Percentiles rank a stretch among this genome's conserved stretches.
These are phyloP conservation scores for Candida pini DNA, from an alignment of 805 yeast species.

Conservation along the genomic window DNA sequence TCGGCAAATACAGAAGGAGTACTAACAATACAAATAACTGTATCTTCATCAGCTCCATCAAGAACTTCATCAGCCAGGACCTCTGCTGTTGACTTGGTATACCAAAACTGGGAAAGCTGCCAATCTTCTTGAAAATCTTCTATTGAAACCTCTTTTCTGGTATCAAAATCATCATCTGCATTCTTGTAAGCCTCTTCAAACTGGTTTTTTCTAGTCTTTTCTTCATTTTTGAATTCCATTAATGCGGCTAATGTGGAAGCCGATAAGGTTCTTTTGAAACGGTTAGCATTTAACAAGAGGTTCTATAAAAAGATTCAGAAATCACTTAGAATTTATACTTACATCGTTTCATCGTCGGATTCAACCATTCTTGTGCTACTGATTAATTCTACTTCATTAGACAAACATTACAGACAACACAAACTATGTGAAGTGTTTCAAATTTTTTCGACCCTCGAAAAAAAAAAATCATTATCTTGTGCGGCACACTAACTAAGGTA, in stretches of 20 bases:
- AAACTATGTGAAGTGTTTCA: too few species aligned
- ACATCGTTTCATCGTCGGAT: constrained; percentile 26
- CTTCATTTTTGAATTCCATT: constrained; percentile 63
- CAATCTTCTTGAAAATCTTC: constrained; percentile 84
- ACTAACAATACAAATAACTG: constrained; percentile 71
- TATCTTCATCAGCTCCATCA: constrained; percentile 68
- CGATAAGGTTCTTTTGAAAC: constrained; percentile 33
- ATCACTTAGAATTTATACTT: constrained; percentile 8
- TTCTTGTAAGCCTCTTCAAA: constrained; percentile 48
- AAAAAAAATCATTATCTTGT: too few species aligned
- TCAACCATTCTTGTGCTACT: constrained; percentile 10
- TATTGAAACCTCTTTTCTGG: constrained; percentile 35
- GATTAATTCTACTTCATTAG: too few species aligned
- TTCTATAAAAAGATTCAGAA: background rate
- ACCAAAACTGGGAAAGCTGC: constrained; percentile 94
- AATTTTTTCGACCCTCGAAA: too few species aligned
- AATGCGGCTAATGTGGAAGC: constrained; percentile 48
- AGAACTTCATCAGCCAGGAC: constrained; percentile 62
- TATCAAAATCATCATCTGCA: constrained; percentile 54
- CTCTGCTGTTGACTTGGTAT: constrained; percentile 67
- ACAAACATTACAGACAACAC: too few species aligned
- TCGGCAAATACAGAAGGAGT: constrained; percentile 94
- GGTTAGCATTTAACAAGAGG: constrained; percentile 3
- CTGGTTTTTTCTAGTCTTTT: constrained; percentile 47
- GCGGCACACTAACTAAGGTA: too few species aligned